A percentile compares a stretch with the other conserved stretches of the same genome.
phyloP scores from a whole-genome alignment of 202 grass and related monocot genomes.

The Schoenoplectus tabernaemontani region DNA sequence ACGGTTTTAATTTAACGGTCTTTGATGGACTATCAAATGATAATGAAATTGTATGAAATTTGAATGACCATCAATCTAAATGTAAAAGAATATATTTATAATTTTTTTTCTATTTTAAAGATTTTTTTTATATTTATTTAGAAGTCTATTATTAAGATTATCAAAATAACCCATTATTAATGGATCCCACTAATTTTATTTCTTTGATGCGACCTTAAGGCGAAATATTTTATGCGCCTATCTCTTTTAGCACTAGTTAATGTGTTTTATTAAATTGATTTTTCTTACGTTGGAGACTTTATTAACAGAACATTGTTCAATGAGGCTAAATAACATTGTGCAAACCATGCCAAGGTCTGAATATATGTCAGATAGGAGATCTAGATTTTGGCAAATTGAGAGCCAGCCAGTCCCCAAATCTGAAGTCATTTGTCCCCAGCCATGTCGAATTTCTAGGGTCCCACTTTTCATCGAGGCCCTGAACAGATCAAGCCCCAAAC shows the following conservation, averaged over 20 bases:
- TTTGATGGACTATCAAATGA: no score
- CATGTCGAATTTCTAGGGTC: slow-evolving; percentile 27
- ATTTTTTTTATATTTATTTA: no score
- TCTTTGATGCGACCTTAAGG: no score
- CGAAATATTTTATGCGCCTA: no score
- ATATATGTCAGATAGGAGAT: slow-evolving; percentile 44
- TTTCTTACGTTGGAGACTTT: not conserved
- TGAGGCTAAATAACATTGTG: slow-evolving; percentile 20
- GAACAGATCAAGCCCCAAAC: slow-evolving; percentile 35
- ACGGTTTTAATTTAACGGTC: no score
- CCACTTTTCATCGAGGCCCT: slow-evolving; percentile 26
- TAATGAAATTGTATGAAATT: no score
- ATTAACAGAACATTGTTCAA: slow-evolving; percentile 42
- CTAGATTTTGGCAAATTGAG: slow-evolving; percentile 76
- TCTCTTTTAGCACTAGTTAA: not conserved
- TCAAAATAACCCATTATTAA: no score
- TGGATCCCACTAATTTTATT: no score
- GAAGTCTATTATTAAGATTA: no score
- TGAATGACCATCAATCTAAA: no score
- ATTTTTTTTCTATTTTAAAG: no score
- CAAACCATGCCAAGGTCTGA: slow-evolving; percentile 39
- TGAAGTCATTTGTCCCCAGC: slow-evolving; percentile 66
- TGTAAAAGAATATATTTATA: no score
- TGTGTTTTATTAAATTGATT: not conserved
- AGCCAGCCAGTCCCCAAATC: slow-evolving; percentile 26